phyloP scores from a whole-genome alignment of 257 asterid species.

The Echites panduratus region DNA sequence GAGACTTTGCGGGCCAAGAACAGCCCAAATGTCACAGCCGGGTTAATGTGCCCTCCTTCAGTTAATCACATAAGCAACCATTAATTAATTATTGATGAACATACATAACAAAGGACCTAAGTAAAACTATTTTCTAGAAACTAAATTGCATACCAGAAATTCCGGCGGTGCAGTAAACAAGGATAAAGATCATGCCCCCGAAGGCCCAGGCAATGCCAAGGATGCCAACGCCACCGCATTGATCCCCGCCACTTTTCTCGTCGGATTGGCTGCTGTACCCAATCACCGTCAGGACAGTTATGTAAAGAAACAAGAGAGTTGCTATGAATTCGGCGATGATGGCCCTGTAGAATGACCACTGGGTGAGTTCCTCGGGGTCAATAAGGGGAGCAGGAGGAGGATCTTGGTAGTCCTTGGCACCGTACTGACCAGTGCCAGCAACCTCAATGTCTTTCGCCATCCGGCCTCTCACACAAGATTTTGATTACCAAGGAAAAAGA shows the following conservation, averaged over 20 bases:
- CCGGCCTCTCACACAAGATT: neutral
- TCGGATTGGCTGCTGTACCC: slow-evolving; percentile 63
- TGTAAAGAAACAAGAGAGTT: slow-evolving; percentile 54
- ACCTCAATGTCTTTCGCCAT: slow-evolving; percentile 57
- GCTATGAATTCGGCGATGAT: slow-evolving; percentile 67
- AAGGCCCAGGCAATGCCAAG: slow-evolving; percentile 87
- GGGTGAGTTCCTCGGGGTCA: slow-evolving; percentile 48
- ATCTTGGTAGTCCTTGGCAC: slow-evolving; percentile 57
- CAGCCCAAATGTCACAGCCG: slow-evolving; percentile 66
- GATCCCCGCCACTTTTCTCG: slow-evolving; percentile 19
- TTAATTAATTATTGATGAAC: no score
- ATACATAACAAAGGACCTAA: neutral
- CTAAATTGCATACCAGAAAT: slow-evolving; percentile 42
- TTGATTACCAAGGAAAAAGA: neutral
- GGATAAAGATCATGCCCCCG: slow-evolving; percentile 78
- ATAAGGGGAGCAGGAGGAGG: slow-evolving; percentile 64
- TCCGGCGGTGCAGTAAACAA: slow-evolving; percentile 88
- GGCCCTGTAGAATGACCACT: slow-evolving; percentile 74
- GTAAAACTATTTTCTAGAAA: neutral
- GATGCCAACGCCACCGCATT: slow-evolving; percentile 76
- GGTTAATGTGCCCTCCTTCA: slow-evolving; percentile 68
- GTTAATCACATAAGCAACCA: no score
- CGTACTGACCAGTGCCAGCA: slow-evolving; percentile 32
- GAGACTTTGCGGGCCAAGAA: slow-evolving; percentile 66
- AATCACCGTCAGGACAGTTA: slow-evolving; percentile 65